A percentile compares a stretch with the other conserved stretches of the same genome.
phyloP scores from a whole-genome alignment of 768 basidiomycete species.

The Piloderma croceum region DNA sequence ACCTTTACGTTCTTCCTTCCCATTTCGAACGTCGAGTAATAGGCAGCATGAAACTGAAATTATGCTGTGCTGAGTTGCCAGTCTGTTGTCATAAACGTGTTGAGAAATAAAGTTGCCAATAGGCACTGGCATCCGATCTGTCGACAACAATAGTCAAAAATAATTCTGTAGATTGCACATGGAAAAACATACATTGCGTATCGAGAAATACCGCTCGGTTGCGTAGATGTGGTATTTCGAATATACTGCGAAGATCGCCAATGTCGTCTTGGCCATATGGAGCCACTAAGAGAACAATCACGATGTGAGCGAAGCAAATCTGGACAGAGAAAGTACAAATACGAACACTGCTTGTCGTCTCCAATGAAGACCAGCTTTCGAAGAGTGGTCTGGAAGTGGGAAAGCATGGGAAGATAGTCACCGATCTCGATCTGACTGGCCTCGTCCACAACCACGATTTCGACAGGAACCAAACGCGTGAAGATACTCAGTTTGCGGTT shows the following conservation, averaged over 20 bases:
- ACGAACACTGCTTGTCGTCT: conserved; percentile 29
- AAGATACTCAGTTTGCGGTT: conserved; percentile 14
- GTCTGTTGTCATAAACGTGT: conserved; percentile 55
- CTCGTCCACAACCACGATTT: conserved; percentile 40
- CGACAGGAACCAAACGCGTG: conserved; percentile 28
- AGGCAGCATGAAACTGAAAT: conserved; percentile 22
- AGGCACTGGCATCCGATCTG: conserved; percentile 84
- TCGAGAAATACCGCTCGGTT: conserved; percentile 50
- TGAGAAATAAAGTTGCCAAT: conserved; percentile 73
- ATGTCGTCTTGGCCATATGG: conserved; percentile 74
- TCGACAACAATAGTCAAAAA: conserved; percentile 3
- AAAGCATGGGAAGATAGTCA: conserved; percentile 33
- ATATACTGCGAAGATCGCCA: conserved; percentile 62
- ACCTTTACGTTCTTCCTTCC: conserved; percentile 22
- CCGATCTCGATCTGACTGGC: conserved; percentile 41
- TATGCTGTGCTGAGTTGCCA: conserved; percentile 55
- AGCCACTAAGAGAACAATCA: conserved; percentile 47
- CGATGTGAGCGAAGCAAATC: conserved; percentile 18
- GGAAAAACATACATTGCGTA: conserved; percentile 58
- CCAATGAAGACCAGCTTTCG: conserved; percentile 35
- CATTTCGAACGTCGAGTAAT: conserved; percentile 35
- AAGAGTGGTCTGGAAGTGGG: conserved; percentile 21
- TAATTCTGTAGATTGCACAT: conserved; percentile 6
- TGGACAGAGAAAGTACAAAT: conserved; percentile 23
- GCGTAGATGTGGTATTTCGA: conserved; percentile 64